Base-by-base conservation (phyloP, 257 asterid genomes). In the Solanum chiquidenum region DNA sequence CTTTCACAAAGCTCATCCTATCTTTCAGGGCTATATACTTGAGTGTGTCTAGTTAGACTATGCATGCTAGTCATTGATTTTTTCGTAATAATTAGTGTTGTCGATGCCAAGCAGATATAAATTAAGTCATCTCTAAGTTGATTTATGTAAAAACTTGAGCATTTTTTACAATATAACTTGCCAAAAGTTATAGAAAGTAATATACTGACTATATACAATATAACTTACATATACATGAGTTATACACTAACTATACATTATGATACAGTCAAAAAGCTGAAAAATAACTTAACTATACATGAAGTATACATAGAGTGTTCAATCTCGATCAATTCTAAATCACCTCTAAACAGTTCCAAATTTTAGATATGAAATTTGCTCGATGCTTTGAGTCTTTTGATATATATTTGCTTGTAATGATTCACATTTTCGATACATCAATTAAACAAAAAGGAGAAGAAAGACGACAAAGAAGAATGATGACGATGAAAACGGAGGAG, bases 1-100 rank as follows among this genome's bases (percentile, higher is more conserved):
- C 89, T 94, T 58, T 91, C 96, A 79, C 91, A 92, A 68, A 90
- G 92, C 90, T 90, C 96, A 58, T 60, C 94, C n/a, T 82, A 89
- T 88, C 77, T 91, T 9, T 29, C 90, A 88, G 97, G 93, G 95
- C 96, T 94, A 92, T 87, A 88, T 49, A 46, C 18, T 80, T 16
- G 29, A 80, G 42, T 80, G n/a, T 18, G 20, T 80, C 29, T 80
- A 80, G 20, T 80, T 49, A 80, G 85, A 46, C 14, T 29, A 18
- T 80, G 27, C 85, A 46, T 86, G 64, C 75, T 83, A 86, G 62
- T 86, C 68, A 25, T 35, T 86, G 88, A 31, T 35, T n/a, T 6
- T 80, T 52, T 83, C 64, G 49, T 49, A 37, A 8, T 66, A 52
- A 34, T 29, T 87, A 71, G 42, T 73, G 85, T 62, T 87, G 62